phyloP scores from a whole-genome alignment of 306 rosid genomes.

The Trifolium dubium region DNA sequence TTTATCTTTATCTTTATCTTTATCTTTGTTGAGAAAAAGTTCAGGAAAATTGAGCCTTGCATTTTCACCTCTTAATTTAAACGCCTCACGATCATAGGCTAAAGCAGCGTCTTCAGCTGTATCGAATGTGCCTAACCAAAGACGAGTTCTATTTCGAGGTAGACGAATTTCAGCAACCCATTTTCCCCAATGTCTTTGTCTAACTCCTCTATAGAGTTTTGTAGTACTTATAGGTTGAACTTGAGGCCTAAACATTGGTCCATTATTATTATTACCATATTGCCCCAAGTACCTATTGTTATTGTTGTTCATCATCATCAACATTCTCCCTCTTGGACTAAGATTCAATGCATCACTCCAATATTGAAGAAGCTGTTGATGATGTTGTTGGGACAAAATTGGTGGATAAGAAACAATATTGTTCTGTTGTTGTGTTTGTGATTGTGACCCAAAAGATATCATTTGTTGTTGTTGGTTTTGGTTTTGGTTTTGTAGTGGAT shows the following conservation, averaged over 20 bases:
- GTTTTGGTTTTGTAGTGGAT: slow-evolving; percentile 37
- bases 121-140: slow-evolving; percentile 98
- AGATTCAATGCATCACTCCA: slow-evolving; percentile 82
- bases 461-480: slow-evolving; percentile 50
- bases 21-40: slow-evolving; percentile 61
- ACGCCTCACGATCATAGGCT: slow-evolving; percentile 97
- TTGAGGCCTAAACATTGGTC: slow-evolving; percentile 57
- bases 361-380: slow-evolving; percentile 68
- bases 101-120: slow-evolving; percentile 97
- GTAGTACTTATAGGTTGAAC: slow-evolving; percentile 68
- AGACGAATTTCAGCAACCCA: slow-evolving; percentile 99
- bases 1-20: slow-evolving; percentile 10
- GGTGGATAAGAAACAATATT: slow-evolving; percentile 49
- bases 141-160: slow-evolving; percentile 86
- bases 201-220: slow-evolving; percentile 90
- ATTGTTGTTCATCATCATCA: slow-evolving; percentile 58
- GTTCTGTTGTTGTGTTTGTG: slow-evolving; percentile 39
- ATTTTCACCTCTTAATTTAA: slow-evolving; percentile 89
- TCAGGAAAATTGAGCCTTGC: slow-evolving; percentile 96
- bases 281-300: slow-evolving; percentile 46
- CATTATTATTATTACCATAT: slow-evolving; percentile 34
- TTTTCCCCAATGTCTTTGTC: slow-evolving; percentile 99
- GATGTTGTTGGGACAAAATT: slow-evolving; percentile 48
- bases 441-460: slow-evolving; percentile 60
- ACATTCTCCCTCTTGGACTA: slow-evolving; percentile 72